These are phyloP conservation scores for Mesembryanthemum crystallinum DNA, from an alignment of 148 eudicot genomes.

Conservation along the genomic window DNA sequence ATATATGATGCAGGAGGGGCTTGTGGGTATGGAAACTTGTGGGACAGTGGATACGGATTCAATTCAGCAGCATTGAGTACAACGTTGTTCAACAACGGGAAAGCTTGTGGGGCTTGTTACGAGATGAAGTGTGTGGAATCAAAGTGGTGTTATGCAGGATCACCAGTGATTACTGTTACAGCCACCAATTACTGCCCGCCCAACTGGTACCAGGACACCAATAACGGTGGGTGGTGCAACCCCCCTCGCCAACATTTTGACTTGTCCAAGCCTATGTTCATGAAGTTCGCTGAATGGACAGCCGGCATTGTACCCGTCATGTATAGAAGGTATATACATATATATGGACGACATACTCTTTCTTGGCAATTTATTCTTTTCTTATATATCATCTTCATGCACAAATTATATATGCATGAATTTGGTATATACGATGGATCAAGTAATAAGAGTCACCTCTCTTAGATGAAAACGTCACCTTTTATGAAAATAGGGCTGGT, in stretches of 20 bases:
- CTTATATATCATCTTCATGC: too few relatives aligned
- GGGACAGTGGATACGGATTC: constrained; percentile 28
- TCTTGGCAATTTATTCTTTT: too few relatives aligned
- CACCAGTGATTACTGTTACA: constrained; percentile 29
- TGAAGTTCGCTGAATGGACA: constrained; percentile 32
- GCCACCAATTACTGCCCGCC: constrained; percentile 54
- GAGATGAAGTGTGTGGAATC: constrained; percentile 36
- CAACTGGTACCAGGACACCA: constrained; percentile 32
- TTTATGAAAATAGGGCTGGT: too few relatives aligned
- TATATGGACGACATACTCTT: too few relatives aligned
- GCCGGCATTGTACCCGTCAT: constrained; percentile 47
- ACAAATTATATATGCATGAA: too few relatives aligned
- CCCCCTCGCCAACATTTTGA: constrained; percentile 45
- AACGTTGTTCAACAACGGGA: constrained; percentile 38
- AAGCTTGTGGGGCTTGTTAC: constrained; percentile 42
- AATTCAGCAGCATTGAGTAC: constrained; percentile 41
- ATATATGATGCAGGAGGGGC: constrained; percentile 47
- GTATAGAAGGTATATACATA: constrained; percentile 27
- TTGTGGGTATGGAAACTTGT: constrained; percentile 43
- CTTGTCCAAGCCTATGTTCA: constrained; percentile 38
- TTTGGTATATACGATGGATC: too few relatives aligned
- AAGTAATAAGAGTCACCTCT: too few relatives aligned
- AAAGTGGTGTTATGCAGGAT: constrained; percentile 27
- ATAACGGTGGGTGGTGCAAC: constrained; percentile 52
- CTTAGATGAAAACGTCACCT: background rate